Percentiles rank a stretch among this genome's conserved stretches.
phyloP scores from a whole-genome alignment of 306 rosid genomes.

The Cucurbita pepo region DNA sequence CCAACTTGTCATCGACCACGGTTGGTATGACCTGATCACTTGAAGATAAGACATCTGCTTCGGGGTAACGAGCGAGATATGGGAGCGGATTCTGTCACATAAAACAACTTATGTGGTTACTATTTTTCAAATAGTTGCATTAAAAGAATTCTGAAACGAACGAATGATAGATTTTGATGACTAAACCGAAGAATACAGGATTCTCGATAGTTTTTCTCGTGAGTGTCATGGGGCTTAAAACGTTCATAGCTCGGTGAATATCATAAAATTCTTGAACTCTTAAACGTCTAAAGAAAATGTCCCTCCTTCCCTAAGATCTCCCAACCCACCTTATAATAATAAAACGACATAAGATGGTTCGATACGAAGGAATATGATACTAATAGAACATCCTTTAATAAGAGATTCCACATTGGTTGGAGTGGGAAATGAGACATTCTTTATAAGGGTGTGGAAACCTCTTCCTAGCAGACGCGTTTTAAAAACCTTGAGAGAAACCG shows the following conservation, averaged over 20 bases:
- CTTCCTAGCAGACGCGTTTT: too few species aligned
- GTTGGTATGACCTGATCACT: slow-evolving; percentile 91
- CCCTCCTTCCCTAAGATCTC: background rate
- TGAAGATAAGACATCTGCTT: slow-evolving; percentile 89
- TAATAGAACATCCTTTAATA: background rate
- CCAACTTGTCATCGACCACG: slow-evolving; percentile 77
- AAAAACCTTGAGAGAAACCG: too few species aligned
- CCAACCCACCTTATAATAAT: background rate
- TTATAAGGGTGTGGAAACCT: too few species aligned
- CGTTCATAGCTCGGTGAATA: background rate
- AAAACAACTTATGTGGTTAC: slow-evolving; percentile 14
- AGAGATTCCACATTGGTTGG: too few species aligned
- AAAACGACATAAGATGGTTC: background rate
- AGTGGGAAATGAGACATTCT: too few species aligned
- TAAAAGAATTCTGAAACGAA: background rate
- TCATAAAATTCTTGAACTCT: background rate
- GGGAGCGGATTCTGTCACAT: slow-evolving; percentile 91
- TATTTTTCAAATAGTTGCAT: background rate
- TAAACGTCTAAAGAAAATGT: background rate
- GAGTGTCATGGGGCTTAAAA: background rate
- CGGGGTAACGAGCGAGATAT: slow-evolving; percentile 77
- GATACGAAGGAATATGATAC: background rate
- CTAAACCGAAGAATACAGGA: background rate
- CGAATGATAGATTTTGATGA: background rate
- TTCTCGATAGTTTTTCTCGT: background rate